A percentile compares a stretch with the other conserved stretches of the same genome.
Evolutionary conservation across 345 rosid species (phyloP).

Genomic region (Linum lewisii): DNA sequence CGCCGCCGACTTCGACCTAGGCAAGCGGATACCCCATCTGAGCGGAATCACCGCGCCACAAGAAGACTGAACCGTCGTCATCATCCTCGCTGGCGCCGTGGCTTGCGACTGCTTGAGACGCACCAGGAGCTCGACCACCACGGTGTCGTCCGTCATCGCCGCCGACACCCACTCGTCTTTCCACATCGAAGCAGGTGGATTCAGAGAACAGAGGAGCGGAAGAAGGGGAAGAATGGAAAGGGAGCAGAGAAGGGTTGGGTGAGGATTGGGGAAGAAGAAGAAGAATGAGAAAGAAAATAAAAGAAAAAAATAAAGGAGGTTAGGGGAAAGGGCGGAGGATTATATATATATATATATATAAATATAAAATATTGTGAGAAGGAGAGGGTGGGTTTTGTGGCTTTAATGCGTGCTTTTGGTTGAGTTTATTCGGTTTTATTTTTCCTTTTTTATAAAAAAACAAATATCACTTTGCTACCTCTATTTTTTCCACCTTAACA

Average conservation of each 20-base stretch:
- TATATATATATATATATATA: too few species aligned
- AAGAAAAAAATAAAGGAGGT: constrained; percentile 9
- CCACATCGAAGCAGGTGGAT: constrained; percentile 7
- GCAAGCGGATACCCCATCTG: constrained; percentile 22
- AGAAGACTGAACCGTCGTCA: background rate
- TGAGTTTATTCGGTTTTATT: constrained; percentile 21
- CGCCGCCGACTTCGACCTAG: constrained; percentile 15
- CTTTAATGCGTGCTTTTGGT: constrained; percentile 14
- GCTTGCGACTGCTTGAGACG: constrained; percentile 38
- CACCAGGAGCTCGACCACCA: constrained; percentile 60
- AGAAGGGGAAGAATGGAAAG: background rate
- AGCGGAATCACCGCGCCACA: constrained; percentile 29
- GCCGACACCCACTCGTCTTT: constrained; percentile 61
- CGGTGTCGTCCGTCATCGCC: constrained; percentile 55
- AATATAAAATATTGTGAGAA: constrained; percentile 15
- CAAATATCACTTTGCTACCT: too few species aligned
- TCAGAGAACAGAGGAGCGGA: background rate
- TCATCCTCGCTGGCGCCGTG: constrained; percentile 10
- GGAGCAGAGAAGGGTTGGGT: background rate
- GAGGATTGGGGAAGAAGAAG: background rate
- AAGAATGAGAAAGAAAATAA: constrained; percentile 3
- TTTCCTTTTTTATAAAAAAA: background rate
- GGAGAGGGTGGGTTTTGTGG: constrained; percentile 6
- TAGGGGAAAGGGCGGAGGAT: constrained; percentile 3
- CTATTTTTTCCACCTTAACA: too few species aligned